Evolutionary conservation across 139 green algal species (phyloP), one percentile per base, ranked within the genome.

Genomic region (Chlamydomonas sp.): DNA sequence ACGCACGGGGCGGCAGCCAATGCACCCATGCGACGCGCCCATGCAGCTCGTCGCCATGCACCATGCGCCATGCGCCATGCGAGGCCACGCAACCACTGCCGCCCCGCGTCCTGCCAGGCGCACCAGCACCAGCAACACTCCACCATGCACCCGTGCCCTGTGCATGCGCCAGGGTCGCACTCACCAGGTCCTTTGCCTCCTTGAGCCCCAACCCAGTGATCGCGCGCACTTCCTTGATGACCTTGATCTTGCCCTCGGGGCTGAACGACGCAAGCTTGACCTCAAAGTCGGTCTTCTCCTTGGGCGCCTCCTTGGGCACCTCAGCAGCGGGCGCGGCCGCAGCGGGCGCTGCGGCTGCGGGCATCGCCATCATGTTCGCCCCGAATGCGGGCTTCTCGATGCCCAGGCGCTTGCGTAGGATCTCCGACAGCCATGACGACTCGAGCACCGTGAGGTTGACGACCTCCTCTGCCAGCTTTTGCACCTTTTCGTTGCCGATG

Each of bases 191-290:
- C 80, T 99, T 99, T 1, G 95, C 92, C 72, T 99, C 95, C 81
- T 99, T 99, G 20, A 99, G 74, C 20, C 95, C 95, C 33, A 99
- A 79, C 50, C 81, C 89, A 1, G 94, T 97, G 54, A 96, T 79
- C 0, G 78, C 85, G 4, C 95, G 81, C 33, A 99, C 82, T 74
- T 99, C 95, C 87, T 99, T 99, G 83, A 99, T 99, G 31, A 99
- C 83, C 83, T 98, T 98, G 73, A 99, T 96, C 79, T 99, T 99
- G 66, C 85, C 77, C 5, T 89, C 85, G 1, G 90, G 81, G 24
- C 90, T 86, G 73, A 97, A 99, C 6, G 87, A 82, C 2, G 95
- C 90, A 4, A 99, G 89, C 80, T 97, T 97, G 1, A 99, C 73
- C 10, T 91, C 82, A 74, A 98, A 99, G 68, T 91, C 88, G 1